Percentiles rank a stretch among this genome's conserved stretches.
Conservation (phyloP, 345 rosid species). For the Hevea brasiliensis region DNA sequence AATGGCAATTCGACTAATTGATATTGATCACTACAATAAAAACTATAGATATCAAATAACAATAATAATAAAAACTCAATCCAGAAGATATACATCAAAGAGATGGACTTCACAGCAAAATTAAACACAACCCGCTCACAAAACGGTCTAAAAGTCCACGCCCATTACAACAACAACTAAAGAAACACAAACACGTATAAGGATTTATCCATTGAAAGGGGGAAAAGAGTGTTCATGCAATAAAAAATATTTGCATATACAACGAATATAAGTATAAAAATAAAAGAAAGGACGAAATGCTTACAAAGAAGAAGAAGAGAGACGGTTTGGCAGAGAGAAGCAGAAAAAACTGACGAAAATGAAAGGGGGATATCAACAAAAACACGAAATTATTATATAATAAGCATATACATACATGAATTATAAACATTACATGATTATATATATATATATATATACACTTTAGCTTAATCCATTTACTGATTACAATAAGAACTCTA, state of each 20-base stretch:
- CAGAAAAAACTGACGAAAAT: conserved; percentile 34
- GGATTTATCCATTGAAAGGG: neutral
- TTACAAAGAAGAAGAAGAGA: conserved; percentile 29
- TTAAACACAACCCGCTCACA: conserved; percentile 36
- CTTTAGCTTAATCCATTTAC: neutral
- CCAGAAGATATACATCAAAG: conserved; percentile 21
- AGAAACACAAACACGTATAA: conserved; percentile 1
- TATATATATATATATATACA: neutral
- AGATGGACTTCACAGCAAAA: conserved; percentile 23
- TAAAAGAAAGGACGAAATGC: conserved; percentile 13
- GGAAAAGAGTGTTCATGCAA: conserved; percentile 19
- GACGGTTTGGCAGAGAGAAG: conserved; percentile 24
- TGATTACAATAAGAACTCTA: conserved; percentile 6
- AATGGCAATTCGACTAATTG: conserved; percentile 16
- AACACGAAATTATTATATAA: conserved; percentile 14
- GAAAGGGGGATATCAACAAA: conserved; percentile 33
- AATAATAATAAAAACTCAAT: conserved; percentile 3
- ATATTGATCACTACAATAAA: conserved; percentile 22
- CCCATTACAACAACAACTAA: conserved; percentile 24
- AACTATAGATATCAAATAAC: conserved; percentile 16
- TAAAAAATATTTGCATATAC: neutral
- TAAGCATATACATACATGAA: neutral
- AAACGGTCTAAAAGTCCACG: conserved; percentile 24
- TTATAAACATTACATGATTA: conserved; percentile 1
- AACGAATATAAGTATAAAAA: conserved; percentile 3